Evolutionary conservation across 176 grass and related monocot genomes (phyloP).

Genomic region (Lolium rigidum): DNA sequence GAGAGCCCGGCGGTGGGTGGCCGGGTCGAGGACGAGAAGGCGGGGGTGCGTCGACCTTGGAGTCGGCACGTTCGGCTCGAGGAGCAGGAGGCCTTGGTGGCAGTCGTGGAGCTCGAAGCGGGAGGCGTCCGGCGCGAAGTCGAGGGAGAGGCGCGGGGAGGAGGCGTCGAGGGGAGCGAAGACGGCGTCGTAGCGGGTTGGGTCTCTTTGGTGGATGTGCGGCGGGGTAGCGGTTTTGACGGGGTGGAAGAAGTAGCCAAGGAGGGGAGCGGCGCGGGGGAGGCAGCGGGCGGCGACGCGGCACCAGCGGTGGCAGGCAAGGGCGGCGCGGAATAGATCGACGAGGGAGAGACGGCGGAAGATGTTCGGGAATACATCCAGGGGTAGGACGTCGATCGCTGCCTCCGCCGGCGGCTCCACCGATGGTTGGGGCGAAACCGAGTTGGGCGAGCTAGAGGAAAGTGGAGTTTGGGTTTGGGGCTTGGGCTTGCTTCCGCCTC

Average conservation of each 20-base stretch:
- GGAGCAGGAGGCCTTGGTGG: slow-evolving; percentile 34
- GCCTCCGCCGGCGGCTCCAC: background rate
- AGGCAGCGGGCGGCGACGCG: background rate
- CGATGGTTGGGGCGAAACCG: background rate
- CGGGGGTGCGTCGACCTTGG: background rate
- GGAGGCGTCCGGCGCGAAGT: background rate
- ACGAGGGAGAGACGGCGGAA: background rate
- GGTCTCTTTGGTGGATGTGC: background rate
- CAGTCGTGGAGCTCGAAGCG: background rate
- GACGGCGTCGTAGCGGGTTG: background rate
- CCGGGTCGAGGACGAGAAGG: slow-evolving; percentile 29
- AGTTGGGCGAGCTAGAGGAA: background rate
- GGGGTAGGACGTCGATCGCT: background rate
- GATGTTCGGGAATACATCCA: background rate
- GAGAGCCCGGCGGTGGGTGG: too few species aligned
- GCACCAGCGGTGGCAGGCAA: slow-evolving; percentile 5
- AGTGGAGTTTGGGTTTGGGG: background rate
- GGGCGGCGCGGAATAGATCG: slow-evolving; percentile 6
- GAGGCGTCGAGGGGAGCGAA: slow-evolving; percentile 4
- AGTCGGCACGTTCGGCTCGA: background rate
- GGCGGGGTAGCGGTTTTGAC: background rate
- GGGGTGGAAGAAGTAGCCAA: slow-evolving; percentile 15
- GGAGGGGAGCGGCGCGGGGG: background rate
- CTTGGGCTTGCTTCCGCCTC: background rate
- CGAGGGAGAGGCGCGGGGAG: slow-evolving; percentile 31